Percentiles rank a stretch among this genome's conserved stretches.
Conservation (phyloP, 331 rosid species). For the Phaseolus coccineus region DNA sequence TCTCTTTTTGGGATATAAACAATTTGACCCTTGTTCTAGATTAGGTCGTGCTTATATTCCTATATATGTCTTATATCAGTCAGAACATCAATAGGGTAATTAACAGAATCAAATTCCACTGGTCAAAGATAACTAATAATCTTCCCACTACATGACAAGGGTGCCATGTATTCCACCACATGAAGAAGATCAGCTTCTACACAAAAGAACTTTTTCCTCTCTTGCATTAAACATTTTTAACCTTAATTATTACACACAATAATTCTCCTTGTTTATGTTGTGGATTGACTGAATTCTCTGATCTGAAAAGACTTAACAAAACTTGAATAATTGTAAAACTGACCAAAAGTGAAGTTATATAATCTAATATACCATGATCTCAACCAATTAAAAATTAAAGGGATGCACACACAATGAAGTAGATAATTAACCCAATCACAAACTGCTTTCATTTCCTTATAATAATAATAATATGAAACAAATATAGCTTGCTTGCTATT, state of each 20-base stretch:
- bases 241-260: constrained; percentile 39
- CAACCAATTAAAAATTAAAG: background rate
- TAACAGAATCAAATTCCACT: constrained; percentile 34
- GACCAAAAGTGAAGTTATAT: background rate
- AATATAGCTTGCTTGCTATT: no score
- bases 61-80: constrained; percentile 17
- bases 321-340: background rate
- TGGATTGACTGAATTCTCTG: constrained; percentile 33
- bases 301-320: background rate
- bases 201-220: background rate
- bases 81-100: constrained; percentile 39
- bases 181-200: constrained; percentile 20
- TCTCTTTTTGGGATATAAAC: constrained; percentile 44
- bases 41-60: constrained; percentile 50
- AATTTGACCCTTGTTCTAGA: constrained; percentile 46
- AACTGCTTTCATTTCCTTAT: no score
- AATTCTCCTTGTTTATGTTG: constrained; percentile 4
- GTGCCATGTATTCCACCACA: constrained; percentile 51
- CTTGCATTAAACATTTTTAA: constrained; percentile 34
- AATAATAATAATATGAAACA: no score
- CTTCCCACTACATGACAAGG: constrained; percentile 63
- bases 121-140: constrained; percentile 39
- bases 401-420: no score
- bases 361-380: background rate
- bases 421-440: no score